phyloP scores from a whole-genome alignment of 192 early-diverging fungal genomes.

The Podila epicladia region DNA sequence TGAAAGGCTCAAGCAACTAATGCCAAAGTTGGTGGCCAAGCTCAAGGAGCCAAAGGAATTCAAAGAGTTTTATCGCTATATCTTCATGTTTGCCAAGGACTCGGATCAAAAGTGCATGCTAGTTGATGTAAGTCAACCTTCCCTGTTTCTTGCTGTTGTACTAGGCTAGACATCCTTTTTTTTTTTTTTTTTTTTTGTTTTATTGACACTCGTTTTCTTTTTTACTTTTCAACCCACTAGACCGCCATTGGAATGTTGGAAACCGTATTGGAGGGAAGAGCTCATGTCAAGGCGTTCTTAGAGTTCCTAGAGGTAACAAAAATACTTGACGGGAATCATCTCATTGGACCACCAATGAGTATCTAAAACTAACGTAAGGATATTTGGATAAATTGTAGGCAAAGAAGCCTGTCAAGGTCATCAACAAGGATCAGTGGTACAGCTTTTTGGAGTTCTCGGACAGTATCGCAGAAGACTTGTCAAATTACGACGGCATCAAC shows the following conservation, averaged over 20 bases:
- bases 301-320: conserved; percentile 56
- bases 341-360: not conserved
- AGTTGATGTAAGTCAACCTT: conserved; percentile 57
- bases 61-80: conserved; percentile 70
- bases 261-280: conserved; percentile 54
- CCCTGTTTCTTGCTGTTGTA: not conserved
- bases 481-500: conserved; percentile 63
- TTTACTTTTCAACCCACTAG: conserved; percentile 12
- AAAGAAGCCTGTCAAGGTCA: conserved; percentile 64
- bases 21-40: conserved; percentile 40
- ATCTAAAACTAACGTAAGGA: not conserved
- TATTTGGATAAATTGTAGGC: conserved; percentile 8
- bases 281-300: conserved; percentile 60
- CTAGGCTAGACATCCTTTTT: not conserved
- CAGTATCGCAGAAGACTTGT: conserved; percentile 57
- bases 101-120: conserved; percentile 67
- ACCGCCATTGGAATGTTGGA: conserved; percentile 63
- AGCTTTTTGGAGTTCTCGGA: conserved; percentile 70
- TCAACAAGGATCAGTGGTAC: conserved; percentile 76
- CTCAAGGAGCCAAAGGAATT: conserved; percentile 54
- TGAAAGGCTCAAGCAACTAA: conserved; percentile 43
- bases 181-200: not conserved
- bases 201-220: not conserved
- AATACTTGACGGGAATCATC: not conserved
- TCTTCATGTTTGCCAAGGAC: conserved; percentile 72